phyloP scores from a whole-genome alignment of 2,329 filamentous ascomycete genomes.

The Knufia petricola region DNA sequence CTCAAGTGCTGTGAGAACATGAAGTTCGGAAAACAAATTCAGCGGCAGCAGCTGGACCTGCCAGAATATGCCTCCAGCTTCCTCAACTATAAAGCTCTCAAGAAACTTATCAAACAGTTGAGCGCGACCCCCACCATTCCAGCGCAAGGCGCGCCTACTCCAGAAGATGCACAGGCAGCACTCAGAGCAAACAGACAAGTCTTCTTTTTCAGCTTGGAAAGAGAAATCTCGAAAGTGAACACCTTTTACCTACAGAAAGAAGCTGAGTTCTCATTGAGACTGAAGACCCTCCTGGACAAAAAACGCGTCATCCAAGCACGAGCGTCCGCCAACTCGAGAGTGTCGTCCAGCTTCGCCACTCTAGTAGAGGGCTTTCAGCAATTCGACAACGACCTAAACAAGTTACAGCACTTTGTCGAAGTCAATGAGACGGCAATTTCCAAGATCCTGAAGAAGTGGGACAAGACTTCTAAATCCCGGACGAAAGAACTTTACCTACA shows the following conservation, averaged over 20 bases:
- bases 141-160: slow-evolving; percentile 55
- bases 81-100: slow-evolving; percentile 97
- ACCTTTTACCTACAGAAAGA: slow-evolving; percentile 97
- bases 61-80: slow-evolving; percentile 99
- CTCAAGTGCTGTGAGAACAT: slow-evolving; percentile 42
- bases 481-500: slow-evolving; percentile 97
- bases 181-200: slow-evolving; percentile 95
- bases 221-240: slow-evolving; percentile 97
- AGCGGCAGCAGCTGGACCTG: slow-evolving; percentile 97
- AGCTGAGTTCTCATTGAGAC: slow-evolving; percentile 83
- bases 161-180: slow-evolving; percentile 36
- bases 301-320: slow-evolving; percentile 83
- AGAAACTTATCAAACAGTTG: slow-evolving; percentile 99
- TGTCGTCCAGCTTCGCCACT: slow-evolving; percentile 87
- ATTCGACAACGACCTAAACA: slow-evolving; percentile 93
- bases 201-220: slow-evolving; percentile 96
- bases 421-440: slow-evolving; percentile 97
- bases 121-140: slow-evolving; percentile 79
- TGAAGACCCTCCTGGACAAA: slow-evolving; percentile 89
- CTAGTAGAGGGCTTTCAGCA: slow-evolving; percentile 95
- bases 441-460: slow-evolving; percentile 99
- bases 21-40: slow-evolving; percentile 99
- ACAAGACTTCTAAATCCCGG: slow-evolving; percentile 98
- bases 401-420: slow-evolving; percentile 93
- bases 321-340: slow-evolving; percentile 64